Percentiles rank a stretch among this genome's conserved stretches.
Evolutionary conservation across 2,329 filamentous ascomycete genomes (phyloP).

Genomic region (Sclerotiophoma versabilis): DNA sequence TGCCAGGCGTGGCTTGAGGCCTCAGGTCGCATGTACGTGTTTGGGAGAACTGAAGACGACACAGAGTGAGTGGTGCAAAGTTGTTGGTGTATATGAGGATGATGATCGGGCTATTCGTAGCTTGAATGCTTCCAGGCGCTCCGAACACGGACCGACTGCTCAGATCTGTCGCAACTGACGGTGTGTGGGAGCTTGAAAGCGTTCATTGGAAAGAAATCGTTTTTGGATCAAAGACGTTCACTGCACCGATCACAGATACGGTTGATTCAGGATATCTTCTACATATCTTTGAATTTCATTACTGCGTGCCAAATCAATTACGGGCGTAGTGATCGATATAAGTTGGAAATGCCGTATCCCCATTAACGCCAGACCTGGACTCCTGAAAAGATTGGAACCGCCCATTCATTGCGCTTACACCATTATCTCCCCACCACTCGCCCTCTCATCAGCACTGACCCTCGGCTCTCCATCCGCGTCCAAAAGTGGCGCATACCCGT

Average conservation of each 20-base stretch:
- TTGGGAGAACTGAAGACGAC: not conserved
- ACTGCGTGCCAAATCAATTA: too few relatives aligned
- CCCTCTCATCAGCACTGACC: constrained; percentile 14
- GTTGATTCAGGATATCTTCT: too few relatives aligned
- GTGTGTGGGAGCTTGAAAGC: too few relatives aligned
- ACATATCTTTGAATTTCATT: too few relatives aligned
- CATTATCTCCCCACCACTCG: constrained; percentile 9
- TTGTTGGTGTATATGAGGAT: not conserved
- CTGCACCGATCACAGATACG: too few relatives aligned
- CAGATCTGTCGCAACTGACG: too few relatives aligned
- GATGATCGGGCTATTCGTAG: not conserved
- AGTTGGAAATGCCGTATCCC: not conserved
- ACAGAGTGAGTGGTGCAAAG: not conserved
- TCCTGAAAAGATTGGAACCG: not conserved
- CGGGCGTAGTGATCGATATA: too few relatives aligned
- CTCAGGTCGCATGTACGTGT: not conserved
- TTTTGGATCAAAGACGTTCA: too few relatives aligned
- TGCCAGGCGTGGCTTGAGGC: constrained; percentile 25
- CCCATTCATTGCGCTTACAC: not conserved
- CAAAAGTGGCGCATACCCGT: constrained; percentile 33
- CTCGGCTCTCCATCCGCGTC: constrained; percentile 17
- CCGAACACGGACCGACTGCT: too few relatives aligned
- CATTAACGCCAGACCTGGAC: not conserved
- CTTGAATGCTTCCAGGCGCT: not conserved
- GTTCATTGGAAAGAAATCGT: too few relatives aligned